These are phyloP conservation scores for Ganoderma meredithae DNA, from an alignment of 1,284 basidiomycete species.

Conservation along the genomic window DNA sequence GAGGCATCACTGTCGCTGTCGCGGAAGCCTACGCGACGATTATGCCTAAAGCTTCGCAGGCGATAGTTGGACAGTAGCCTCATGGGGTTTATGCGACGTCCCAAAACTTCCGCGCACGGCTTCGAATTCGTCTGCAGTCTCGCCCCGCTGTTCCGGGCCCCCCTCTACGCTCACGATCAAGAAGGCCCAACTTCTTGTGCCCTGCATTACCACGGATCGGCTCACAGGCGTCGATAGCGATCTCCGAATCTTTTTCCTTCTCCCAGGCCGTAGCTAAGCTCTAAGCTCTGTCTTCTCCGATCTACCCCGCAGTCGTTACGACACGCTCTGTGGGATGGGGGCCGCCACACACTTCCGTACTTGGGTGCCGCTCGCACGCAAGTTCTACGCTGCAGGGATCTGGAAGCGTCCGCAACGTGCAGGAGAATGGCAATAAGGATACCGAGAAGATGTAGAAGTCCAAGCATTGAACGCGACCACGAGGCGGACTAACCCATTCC, in stretches of 20 bases:
- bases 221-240: conserved; percentile 22
- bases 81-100: conserved; percentile 25
- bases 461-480: conserved; percentile 22
- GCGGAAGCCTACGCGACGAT: conserved; percentile 28
- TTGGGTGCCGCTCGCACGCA: conserved; percentile 24
- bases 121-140: conserved; percentile 6
- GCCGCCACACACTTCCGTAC: background rate
- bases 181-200: background rate
- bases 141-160: conserved; percentile 12
- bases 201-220: conserved; percentile 22
- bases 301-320: conserved; percentile 5
- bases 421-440: conserved; percentile 32
- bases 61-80: conserved; percentile 25
- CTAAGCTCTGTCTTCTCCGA: conserved; percentile 15
- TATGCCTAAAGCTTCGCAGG: conserved; percentile 34
- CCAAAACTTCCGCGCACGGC: background rate
- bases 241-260: conserved; percentile 19
- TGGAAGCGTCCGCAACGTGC: conserved; percentile 18
- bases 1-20: conserved; percentile 28
- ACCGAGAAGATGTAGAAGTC: conserved; percentile 23
- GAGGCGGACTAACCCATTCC: conserved; percentile 33
- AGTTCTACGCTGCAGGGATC: conserved; percentile 25
- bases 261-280: conserved; percentile 10
- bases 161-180: conserved; percentile 3
- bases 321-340: background rate